Evolutionary conservation across 2,329 filamentous ascomycete species (phyloP).

Genomic region (Neopestalotiopsis sp.): DNA sequence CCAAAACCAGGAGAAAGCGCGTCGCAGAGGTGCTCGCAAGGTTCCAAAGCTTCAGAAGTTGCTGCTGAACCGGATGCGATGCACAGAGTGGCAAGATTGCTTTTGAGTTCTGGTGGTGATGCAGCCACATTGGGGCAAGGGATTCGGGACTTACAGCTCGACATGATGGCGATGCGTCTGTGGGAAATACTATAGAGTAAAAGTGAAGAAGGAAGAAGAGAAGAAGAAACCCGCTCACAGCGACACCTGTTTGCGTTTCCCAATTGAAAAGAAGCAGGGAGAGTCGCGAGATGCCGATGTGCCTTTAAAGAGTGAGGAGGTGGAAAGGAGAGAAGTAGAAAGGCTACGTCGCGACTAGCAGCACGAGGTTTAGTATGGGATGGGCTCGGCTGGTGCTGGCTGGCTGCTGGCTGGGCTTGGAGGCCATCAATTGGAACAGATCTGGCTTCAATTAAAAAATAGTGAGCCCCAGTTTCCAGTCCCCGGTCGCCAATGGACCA

Average conservation of each 20-base stretch:
- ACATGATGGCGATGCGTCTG: constrained; percentile 35
- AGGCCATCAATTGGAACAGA: constrained; percentile 23
- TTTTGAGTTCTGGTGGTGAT: constrained; percentile 5
- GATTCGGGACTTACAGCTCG: constrained; percentile 39
- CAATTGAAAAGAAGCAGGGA: constrained; percentile 28
- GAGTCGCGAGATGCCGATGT: not conserved
- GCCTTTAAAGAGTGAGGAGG: constrained; percentile 5
- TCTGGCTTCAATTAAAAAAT: constrained; percentile 35
- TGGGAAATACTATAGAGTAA: constrained; percentile 23
- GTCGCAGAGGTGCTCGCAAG: constrained; percentile 24
- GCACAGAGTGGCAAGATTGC: not conserved
- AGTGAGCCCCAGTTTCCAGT: not conserved
- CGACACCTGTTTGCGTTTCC: constrained; percentile 15
- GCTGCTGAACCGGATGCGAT: not conserved
- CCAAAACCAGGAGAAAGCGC: constrained; percentile 5
- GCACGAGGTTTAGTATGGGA: constrained; percentile 21
- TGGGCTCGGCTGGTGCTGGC: constrained; percentile 7
- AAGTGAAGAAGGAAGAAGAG: constrained; percentile 22
- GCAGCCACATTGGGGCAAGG: not conserved
- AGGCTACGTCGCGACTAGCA: constrained; percentile 17
- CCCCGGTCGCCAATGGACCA: not conserved
- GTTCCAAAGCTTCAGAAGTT: constrained; percentile 11
- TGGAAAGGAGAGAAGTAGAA: constrained; percentile 4
- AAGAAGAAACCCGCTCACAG: constrained; percentile 22
- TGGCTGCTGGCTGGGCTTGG: not conserved